Evolutionary conservation across 352 stramenopile species (phyloP).

Genomic region (Globisporangium cylindrosporum): DNA sequence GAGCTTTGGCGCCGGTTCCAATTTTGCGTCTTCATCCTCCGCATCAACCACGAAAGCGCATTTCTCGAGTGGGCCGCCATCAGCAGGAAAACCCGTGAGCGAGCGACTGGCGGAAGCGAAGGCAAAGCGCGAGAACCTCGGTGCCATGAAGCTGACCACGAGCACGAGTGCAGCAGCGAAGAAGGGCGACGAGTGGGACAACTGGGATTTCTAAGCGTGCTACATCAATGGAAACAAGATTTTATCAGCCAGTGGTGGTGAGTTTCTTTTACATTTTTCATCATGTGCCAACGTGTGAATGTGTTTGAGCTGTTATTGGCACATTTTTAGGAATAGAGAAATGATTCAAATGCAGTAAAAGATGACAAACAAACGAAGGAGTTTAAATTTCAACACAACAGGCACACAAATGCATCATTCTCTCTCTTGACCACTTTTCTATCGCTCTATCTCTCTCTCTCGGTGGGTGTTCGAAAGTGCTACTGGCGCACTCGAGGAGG

Average conservation of each 20-base stretch:
- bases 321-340: background rate
- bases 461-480: background rate
- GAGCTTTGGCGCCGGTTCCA: conserved; percentile 8
- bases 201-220: conserved; percentile 67
- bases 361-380: conserved; percentile 2
- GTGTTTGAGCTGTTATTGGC: background rate
- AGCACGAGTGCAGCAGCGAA: conserved; percentile 13
- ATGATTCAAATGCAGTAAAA: background rate
- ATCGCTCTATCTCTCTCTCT: conserved; percentile 6
- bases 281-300: background rate
- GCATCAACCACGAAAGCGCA: conserved; percentile 12
- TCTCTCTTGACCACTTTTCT: conserved; percentile 3
- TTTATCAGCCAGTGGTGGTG: background rate
- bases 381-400: conserved; percentile 11
- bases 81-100: conserved; percentile 38
- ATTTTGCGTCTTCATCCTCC: conserved; percentile 14
- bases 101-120: conserved; percentile 58
- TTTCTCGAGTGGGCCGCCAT: conserved; percentile 7
- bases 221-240: background rate
- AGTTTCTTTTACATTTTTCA: conserved; percentile 7
- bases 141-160: conserved; percentile 61
- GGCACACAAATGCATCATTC: conserved; percentile 3
- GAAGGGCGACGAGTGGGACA: conserved; percentile 70
- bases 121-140: conserved; percentile 44
- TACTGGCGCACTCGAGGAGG: background rate